A percentile compares a stretch with the other conserved stretches of the same genome.
Conservation (phyloP, 1,284 basidiomycete genomes). For the Meripilus lineatus region DNA sequence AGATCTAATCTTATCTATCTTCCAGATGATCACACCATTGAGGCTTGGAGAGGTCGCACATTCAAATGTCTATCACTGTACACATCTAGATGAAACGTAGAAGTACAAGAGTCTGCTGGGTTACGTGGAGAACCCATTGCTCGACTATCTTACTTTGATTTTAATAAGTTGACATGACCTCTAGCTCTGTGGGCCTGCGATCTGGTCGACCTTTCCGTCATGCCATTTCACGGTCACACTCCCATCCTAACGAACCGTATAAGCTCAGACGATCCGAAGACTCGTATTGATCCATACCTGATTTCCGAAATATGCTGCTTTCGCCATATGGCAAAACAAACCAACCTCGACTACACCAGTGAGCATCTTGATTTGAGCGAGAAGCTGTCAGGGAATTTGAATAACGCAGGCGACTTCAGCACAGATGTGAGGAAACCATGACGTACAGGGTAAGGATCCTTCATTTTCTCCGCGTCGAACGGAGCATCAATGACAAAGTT, state of each 20-base stretch:
- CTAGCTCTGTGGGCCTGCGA: neutral
- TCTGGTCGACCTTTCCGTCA: constrained; percentile 40
- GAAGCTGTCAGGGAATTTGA: constrained; percentile 42
- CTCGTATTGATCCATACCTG: constrained; percentile 40
- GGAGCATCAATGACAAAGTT: constrained; percentile 95
- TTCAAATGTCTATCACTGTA: neutral
- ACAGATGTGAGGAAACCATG: neutral
- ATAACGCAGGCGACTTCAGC: constrained; percentile 1
- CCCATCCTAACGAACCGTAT: constrained; percentile 39
- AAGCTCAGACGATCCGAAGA: constrained; percentile 1
- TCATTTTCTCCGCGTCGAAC: constrained; percentile 68
- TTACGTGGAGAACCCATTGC: too few species aligned
- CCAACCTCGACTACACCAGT: constrained; percentile 98
- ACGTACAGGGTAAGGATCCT: constrained; percentile 64
- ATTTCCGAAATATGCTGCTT: constrained; percentile 97
- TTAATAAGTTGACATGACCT: neutral
- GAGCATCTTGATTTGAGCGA: constrained; percentile 78
- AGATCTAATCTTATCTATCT: constrained; percentile 6
- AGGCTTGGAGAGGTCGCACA: too few species aligned
- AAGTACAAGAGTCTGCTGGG: neutral
- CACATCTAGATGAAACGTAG: neutral
- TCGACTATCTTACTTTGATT: neutral
- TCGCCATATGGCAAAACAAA: constrained; percentile 90
- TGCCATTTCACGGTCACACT: constrained; percentile 48
- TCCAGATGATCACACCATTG: too few species aligned